These are phyloP conservation scores for Xylaria sp. DNA, from an alignment of 2,329 filamentous ascomycete genomes.

Conservation along the genomic window DNA sequence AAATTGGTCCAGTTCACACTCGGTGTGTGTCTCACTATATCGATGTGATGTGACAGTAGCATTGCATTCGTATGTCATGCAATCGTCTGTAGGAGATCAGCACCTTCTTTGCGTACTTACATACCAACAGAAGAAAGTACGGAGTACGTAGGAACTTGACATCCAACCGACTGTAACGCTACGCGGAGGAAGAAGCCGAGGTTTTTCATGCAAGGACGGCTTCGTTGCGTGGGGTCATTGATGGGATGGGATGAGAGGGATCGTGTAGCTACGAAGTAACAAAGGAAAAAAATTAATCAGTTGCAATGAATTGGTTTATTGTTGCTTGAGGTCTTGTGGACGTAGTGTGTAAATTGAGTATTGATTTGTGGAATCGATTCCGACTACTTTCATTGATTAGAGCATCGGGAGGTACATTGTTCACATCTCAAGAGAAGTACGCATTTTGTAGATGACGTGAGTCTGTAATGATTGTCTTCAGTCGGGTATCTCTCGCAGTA, in stretches of 20 bases:
- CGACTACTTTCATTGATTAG: no score
- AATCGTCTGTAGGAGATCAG: background rate
- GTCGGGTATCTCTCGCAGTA: no score
- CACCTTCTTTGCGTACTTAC: background rate
- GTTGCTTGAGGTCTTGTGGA: no score
- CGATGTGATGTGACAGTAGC: background rate
- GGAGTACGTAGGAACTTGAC: background rate
- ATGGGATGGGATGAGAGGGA: background rate
- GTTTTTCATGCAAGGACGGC: background rate
- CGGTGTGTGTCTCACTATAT: background rate
- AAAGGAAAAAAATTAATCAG: background rate
- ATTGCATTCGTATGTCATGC: background rate
- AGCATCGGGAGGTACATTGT: no score
- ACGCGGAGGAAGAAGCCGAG: background rate
- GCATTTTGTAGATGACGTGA: no score
- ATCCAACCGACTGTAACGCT: background rate
- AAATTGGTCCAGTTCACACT: slow-evolving; percentile 13
- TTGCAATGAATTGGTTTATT: no score
- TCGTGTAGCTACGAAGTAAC: background rate
- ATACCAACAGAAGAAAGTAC: background rate
- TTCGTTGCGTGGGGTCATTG: background rate
- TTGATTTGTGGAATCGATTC: no score
- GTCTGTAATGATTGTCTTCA: no score
- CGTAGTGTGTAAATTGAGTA: no score
- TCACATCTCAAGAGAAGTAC: no score